Conservation (phyloP, 2,329 filamentous ascomycete genomes). For the Ophiostoma quercus region DNA sequence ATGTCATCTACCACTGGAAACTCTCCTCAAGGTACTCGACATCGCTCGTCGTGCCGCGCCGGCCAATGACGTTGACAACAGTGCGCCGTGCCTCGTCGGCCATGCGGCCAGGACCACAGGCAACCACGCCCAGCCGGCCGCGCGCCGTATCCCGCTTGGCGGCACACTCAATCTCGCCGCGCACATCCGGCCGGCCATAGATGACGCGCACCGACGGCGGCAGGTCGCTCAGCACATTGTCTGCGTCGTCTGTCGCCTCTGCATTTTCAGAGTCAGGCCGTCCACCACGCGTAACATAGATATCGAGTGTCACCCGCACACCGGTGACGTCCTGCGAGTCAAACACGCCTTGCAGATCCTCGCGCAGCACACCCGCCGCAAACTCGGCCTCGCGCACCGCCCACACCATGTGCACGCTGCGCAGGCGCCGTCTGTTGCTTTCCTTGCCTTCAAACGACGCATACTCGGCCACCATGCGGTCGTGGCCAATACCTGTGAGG, state of each 20-base stretch:
- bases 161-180: slow-evolving; percentile 32
- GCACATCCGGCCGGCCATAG: slow-evolving; percentile 26
- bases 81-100: slow-evolving; percentile 25
- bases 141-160: slow-evolving; percentile 28
- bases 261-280: background rate
- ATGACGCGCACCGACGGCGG: slow-evolving; percentile 28
- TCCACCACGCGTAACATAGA: slow-evolving; percentile 22
- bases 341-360: slow-evolving; percentile 19
- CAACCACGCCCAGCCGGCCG: slow-evolving; percentile 26
- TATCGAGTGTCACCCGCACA: slow-evolving; percentile 20
- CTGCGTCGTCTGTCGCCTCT: background rate
- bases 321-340: background rate
- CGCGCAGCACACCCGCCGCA: slow-evolving; percentile 21
- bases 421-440: background rate
- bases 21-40: slow-evolving; percentile 28
- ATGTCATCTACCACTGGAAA: slow-evolving; percentile 27
- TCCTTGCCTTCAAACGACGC: background rate
- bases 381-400: slow-evolving; percentile 26
- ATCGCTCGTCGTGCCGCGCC: slow-evolving; percentile 8
- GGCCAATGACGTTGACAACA: slow-evolving; percentile 21
- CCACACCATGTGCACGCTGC: slow-evolving; percentile 26
- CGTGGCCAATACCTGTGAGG: slow-evolving; percentile 22
- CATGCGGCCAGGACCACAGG: slow-evolving; percentile 26
- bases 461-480: slow-evolving; percentile 12
- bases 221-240: background rate